Conservation (phyloP, 345 rosid genomes). For the Trapa incisa region DNA sequence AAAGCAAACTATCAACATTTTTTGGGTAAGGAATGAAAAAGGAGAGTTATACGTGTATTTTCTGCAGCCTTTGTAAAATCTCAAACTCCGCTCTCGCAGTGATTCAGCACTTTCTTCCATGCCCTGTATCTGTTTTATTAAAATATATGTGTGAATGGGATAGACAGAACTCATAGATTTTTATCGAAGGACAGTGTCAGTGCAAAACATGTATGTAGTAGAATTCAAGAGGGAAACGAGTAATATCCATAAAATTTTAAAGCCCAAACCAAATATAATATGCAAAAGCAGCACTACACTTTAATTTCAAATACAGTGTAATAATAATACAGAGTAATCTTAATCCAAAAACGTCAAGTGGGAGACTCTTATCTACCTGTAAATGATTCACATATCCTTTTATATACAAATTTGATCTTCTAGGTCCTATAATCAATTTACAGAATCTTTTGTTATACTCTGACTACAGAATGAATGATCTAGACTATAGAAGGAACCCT, state of each 20-base stretch:
- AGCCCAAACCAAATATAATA: not conserved
- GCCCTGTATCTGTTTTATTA: slow-evolving; percentile 63
- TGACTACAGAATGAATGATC: not conserved
- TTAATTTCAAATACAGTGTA: too few species aligned
- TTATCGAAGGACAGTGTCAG: not conserved
- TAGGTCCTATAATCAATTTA: not conserved
- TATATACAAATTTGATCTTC: not conserved
- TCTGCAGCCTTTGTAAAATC: slow-evolving; percentile 89
- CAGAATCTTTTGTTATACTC: not conserved
- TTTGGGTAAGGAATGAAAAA: not conserved
- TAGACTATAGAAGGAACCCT: not conserved
- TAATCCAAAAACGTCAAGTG: not conserved
- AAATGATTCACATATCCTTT: not conserved
- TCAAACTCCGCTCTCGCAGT: slow-evolving; percentile 84
- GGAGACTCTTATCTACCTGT: too few species aligned
- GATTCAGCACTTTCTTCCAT: slow-evolving; percentile 82
- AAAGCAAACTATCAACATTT: not conserved
- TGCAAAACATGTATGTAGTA: not conserved
- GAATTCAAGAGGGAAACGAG: not conserved
- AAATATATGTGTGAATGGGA: slow-evolving; percentile 4
- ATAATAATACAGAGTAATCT: not conserved
- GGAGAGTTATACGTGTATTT: slow-evolving; percentile 72
- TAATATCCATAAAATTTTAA: not conserved
- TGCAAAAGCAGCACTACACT: not conserved
- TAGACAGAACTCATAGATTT: not conserved